Conservation (phyloP, 2,329 filamentous ascomycete genomes). For the Fusarium sulawesiense region DNA sequence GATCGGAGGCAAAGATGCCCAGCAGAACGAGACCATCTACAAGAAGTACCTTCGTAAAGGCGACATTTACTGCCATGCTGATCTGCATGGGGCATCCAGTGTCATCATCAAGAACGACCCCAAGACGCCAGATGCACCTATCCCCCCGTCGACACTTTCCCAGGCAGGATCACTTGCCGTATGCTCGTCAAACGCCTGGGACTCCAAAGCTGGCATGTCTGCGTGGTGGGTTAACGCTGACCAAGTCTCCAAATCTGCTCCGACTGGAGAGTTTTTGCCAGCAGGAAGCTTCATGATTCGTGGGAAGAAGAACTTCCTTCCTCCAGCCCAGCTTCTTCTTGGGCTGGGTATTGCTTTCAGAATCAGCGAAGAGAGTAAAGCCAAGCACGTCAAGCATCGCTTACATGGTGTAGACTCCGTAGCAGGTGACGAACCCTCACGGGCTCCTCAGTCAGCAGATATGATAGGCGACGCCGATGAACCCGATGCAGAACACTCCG, state of each 20-base stretch:
- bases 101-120: conserved; percentile 91
- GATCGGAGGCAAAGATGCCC: conserved; percentile 85
- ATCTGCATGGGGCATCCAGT: conserved; percentile 84
- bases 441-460: conserved; percentile 42
- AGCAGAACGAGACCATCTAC: conserved; percentile 94
- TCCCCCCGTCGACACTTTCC: conserved; percentile 89
- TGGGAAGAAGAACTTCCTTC: conserved; percentile 91
- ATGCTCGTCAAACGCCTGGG: conserved; percentile 90
- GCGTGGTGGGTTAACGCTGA: conserved; percentile 95
- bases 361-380: conserved; percentile 88
- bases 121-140: conserved; percentile 81
- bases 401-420: conserved; percentile 47
- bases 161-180: conserved; percentile 90
- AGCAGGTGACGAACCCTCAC: conserved; percentile 22
- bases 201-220: conserved; percentile 93
- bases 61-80: conserved; percentile 92
- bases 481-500: conserved; percentile 43
- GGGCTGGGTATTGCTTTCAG: conserved; percentile 90
- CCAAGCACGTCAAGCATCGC: conserved; percentile 78
- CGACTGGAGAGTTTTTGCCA: conserved; percentile 82
- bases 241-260: conserved; percentile 88
- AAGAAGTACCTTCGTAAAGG: conserved; percentile 85
- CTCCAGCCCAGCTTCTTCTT: conserved; percentile 86
- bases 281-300: conserved; percentile 82
- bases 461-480: conserved; percentile 39